phyloP scores from a whole-genome alignment of 345 rosid genomes.

The Populus pruinosa region DNA sequence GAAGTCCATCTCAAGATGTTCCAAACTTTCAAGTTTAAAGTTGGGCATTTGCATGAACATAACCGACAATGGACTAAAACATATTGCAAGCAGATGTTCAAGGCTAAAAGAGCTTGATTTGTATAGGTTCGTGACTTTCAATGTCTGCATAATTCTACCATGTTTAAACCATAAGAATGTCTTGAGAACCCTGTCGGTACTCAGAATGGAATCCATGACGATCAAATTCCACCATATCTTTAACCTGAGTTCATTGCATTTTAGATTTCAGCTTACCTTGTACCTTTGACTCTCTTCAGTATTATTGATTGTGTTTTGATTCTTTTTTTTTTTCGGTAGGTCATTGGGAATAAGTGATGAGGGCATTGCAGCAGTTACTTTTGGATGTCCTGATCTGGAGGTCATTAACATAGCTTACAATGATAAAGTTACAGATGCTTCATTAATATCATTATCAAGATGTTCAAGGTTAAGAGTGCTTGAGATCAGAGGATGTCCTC shows the following conservation, averaged over 20 bases:
- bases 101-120: slow-evolving; percentile 63
- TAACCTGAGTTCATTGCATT: too few species aligned
- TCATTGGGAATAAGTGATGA: slow-evolving; percentile 48
- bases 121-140: slow-evolving; percentile 40
- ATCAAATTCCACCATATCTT: too few species aligned
- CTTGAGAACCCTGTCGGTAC: too few species aligned
- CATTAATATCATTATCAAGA: slow-evolving; percentile 47
- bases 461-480: slow-evolving; percentile 44
- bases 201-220: too few species aligned
- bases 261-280: background rate
- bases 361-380: slow-evolving; percentile 54
- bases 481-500: slow-evolving; percentile 65
- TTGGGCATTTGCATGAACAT: slow-evolving; percentile 64
- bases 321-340: slow-evolving; percentile 13
- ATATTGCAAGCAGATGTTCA: slow-evolving; percentile 47
- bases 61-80: slow-evolving; percentile 48
- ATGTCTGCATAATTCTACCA: too few species aligned
- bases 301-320: too few species aligned
- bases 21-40: slow-evolving; percentile 47
- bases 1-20: slow-evolving; percentile 53
- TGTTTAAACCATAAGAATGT: too few species aligned
- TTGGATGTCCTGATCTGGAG: slow-evolving; percentile 50
- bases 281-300: too few species aligned
- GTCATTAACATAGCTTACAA: slow-evolving; percentile 55
- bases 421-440: slow-evolving; percentile 44